These are phyloP conservation scores for Termitomyces titanicus DNA, from an alignment of 768 basidiomycete genomes.

Conservation along the genomic window DNA sequence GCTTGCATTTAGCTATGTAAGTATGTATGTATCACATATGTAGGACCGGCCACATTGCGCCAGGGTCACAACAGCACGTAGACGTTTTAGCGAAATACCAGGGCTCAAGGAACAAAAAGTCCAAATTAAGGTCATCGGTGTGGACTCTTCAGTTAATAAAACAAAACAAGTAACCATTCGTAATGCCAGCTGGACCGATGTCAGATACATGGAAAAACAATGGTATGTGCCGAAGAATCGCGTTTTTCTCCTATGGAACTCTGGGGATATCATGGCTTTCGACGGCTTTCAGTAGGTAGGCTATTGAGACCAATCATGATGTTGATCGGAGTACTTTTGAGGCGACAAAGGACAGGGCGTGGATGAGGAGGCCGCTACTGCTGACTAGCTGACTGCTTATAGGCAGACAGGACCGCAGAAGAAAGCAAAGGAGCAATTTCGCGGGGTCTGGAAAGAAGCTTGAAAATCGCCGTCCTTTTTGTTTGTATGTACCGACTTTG, in stretches of 20 bases:
- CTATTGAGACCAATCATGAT: not conserved
- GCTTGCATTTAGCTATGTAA: not conserved
- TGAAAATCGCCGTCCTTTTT: constrained; percentile 21
- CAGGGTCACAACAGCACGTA: not conserved
- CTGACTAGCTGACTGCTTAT: not conserved
- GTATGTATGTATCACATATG: too few species aligned
- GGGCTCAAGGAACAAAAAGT: not conserved
- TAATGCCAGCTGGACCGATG: not conserved
- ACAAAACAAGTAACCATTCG: not conserved
- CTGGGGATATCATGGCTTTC: not conserved
- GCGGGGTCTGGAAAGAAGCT: not conserved
- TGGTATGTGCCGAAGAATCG: not conserved
- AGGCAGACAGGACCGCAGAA: not conserved
- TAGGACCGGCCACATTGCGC: not conserved
- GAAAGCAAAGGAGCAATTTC: not conserved
- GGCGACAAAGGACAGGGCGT: not conserved
- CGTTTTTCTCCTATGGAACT: not conserved
- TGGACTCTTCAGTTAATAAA: not conserved
- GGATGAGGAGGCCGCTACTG: not conserved
- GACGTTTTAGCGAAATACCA: not conserved
- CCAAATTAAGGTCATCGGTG: not conserved
- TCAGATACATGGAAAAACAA: not conserved
- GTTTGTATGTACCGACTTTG: constrained; percentile 48
- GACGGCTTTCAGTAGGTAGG: not conserved
- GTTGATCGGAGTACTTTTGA: constrained; percentile 3